Conservation (phyloP, 495 filamentous ascomycete genomes). For the Penicillium angulare region DNA sequence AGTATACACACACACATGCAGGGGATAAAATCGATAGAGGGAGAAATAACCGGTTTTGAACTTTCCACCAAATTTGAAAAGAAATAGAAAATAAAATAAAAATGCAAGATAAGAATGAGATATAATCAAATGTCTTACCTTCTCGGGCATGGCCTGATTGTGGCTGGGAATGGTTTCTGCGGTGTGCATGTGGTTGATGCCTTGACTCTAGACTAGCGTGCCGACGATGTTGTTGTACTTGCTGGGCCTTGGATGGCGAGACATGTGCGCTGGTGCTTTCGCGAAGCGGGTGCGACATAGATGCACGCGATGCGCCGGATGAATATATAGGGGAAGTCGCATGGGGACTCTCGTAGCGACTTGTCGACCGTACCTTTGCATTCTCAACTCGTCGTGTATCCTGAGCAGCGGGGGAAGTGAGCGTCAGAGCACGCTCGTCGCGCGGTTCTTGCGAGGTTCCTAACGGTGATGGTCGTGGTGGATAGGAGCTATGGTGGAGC, state of each 20-base stretch:
- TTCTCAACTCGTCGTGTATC: constrained; percentile 25
- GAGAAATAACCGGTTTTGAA: background rate
- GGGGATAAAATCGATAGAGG: background rate
- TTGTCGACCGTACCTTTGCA: constrained; percentile 26
- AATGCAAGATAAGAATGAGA: background rate
- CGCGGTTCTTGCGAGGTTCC: constrained; percentile 25
- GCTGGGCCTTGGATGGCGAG: constrained; percentile 18
- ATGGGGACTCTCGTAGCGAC: constrained; percentile 25
- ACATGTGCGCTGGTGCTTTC: constrained; percentile 17
- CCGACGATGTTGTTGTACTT: constrained; percentile 18
- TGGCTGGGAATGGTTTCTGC: constrained; percentile 25
- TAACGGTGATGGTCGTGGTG: constrained; percentile 26
- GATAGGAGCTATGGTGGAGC: constrained; percentile 17
- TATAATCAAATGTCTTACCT: constrained; percentile 22
- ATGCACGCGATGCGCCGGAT: constrained; percentile 5
- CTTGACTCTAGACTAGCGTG: constrained; percentile 24
- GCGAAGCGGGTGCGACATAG: constrained; percentile 11
- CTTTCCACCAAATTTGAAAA: background rate
- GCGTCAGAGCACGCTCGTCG: constrained; percentile 21
- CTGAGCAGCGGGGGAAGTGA: constrained; percentile 13
- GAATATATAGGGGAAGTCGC: constrained; percentile 18
- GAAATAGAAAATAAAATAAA: background rate
- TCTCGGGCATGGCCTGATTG: constrained; percentile 25
- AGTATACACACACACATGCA: background rate
- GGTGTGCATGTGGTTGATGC: constrained; percentile 20